phyloP scores from a whole-genome alignment of 768 basidiomycete species.

The Leccinum rimulosum region DNA sequence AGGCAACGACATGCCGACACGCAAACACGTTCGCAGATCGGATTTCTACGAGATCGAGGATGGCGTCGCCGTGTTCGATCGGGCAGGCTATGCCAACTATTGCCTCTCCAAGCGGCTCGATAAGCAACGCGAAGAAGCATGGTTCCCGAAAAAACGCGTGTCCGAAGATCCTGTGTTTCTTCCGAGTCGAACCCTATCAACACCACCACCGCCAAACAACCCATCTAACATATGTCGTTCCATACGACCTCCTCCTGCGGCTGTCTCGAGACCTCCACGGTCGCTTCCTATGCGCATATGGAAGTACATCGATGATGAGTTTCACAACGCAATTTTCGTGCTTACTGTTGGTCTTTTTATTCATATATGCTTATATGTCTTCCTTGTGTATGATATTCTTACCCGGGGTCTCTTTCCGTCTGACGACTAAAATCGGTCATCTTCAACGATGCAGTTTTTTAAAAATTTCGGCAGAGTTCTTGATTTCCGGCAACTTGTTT shows the following conservation, averaged over 20 bases:
- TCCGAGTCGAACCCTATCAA: conserved; percentile 16
- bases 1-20: conserved; percentile 10
- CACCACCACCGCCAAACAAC: not conserved
- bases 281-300: conserved; percentile 16
- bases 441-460: not conserved
- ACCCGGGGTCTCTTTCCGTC: conserved; percentile 26
- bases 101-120: conserved; percentile 28
- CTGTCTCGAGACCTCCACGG: conserved; percentile 3
- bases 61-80: conserved; percentile 28
- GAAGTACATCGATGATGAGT: conserved; percentile 24
- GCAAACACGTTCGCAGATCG: conserved; percentile 12
- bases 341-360: conserved; percentile 27
- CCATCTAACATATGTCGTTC: not conserved
- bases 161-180: conserved; percentile 20
- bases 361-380: conserved; percentile 27
- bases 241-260: not conserved
- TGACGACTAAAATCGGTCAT: conserved; percentile 18
- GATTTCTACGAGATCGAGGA: conserved; percentile 31
- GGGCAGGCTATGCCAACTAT: conserved; percentile 22
- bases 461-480: not conserved
- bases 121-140: conserved; percentile 24
- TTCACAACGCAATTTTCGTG: conserved; percentile 28
- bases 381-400: conserved; percentile 30
- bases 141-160: conserved; percentile 16
- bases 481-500: not conserved